These are phyloP conservation scores for Rubia yunnanensis DNA, from an alignment of 257 asterid genomes.

Conservation along the genomic window DNA sequence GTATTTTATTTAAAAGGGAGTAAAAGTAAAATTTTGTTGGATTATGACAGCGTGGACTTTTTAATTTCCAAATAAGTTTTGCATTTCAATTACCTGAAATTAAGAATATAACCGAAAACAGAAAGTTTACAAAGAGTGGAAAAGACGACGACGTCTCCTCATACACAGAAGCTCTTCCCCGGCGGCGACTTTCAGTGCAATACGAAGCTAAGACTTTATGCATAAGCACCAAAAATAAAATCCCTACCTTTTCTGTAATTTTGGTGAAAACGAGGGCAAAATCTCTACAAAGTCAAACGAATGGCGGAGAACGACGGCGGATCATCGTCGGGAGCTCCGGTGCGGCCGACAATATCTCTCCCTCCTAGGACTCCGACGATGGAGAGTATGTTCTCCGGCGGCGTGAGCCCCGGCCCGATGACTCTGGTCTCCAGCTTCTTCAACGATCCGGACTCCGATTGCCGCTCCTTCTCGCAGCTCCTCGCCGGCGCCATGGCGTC, in stretches of 20 bases:
- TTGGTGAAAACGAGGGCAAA: not conserved
- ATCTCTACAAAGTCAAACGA: conserved; percentile 12
- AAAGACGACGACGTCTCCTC: conserved; percentile 19
- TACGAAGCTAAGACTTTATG: not conserved
- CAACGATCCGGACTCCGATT: conserved; percentile 54
- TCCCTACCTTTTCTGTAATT: not conserved
- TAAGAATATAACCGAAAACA: not conserved
- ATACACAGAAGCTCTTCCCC: not conserved
- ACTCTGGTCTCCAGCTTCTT: conserved; percentile 61
- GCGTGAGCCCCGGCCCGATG: conserved; percentile 80
- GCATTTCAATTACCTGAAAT: not conserved
- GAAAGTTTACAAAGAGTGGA: conserved; percentile 2
- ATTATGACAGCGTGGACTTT: conserved; percentile 14
- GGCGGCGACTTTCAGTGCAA: conserved; percentile 19
- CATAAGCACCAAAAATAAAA: too few species aligned
- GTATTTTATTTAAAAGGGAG: too few species aligned
- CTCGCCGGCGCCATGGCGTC: conserved; percentile 50
- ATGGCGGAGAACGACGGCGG: conserved; percentile 46
- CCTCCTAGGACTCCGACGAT: conserved; percentile 41
- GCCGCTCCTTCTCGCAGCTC: conserved; percentile 76
- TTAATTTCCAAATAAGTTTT: not conserved
- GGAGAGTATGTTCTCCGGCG: conserved; percentile 43
- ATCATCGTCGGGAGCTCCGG: conserved; percentile 27
- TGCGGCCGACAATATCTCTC: conserved; percentile 39
- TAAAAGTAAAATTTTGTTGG: not conserved